Conservation (phyloP, 805 yeast species). For the Lipomyces spencermartinsiae region DNA sequence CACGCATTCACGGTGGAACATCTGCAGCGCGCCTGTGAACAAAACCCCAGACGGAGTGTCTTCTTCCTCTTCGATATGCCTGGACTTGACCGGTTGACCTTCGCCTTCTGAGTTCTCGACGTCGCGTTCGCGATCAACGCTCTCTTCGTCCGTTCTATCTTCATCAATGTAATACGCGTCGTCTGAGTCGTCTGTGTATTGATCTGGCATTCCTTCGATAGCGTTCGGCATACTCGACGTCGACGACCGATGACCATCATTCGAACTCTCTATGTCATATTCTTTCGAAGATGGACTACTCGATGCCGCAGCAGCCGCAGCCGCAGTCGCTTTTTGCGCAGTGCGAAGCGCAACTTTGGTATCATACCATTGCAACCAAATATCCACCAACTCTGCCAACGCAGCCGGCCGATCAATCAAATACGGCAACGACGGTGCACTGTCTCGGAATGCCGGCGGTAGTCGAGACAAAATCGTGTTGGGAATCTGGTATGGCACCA, state of each 20-base stretch:
- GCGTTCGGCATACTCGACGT: slow-evolving; percentile 5
- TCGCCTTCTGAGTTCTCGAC: background rate
- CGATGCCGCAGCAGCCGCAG: slow-evolving; percentile 1
- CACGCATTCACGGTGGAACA: slow-evolving; percentile 34
- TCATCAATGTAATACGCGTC: background rate
- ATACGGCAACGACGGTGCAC: slow-evolving; percentile 43
- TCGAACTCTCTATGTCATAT: slow-evolving; percentile 1
- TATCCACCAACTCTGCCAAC: slow-evolving; percentile 44
- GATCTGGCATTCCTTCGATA: slow-evolving; percentile 6
- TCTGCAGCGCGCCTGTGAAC: slow-evolving; percentile 22
- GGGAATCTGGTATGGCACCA: slow-evolving; percentile 31
- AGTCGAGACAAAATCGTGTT: slow-evolving; percentile 28
- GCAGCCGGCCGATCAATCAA: slow-evolving; percentile 47
- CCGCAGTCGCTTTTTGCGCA: slow-evolving; percentile 23
- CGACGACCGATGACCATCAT: slow-evolving; percentile 7
- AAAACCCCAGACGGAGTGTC: slow-evolving; percentile 28
- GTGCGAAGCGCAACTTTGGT: slow-evolving; percentile 15
- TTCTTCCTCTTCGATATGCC: slow-evolving; percentile 18
- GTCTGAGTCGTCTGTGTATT: slow-evolving; percentile 14
- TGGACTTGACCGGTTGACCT: background rate
- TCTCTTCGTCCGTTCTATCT: background rate
- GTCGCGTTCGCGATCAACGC: background rate
- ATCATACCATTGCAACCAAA: slow-evolving; percentile 40
- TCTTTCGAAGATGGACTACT: slow-evolving; percentile 7
- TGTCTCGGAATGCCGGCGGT: slow-evolving; percentile 29